Conservation (phyloP, 1,284 basidiomycete species). For the Boletus chippewaensis region DNA sequence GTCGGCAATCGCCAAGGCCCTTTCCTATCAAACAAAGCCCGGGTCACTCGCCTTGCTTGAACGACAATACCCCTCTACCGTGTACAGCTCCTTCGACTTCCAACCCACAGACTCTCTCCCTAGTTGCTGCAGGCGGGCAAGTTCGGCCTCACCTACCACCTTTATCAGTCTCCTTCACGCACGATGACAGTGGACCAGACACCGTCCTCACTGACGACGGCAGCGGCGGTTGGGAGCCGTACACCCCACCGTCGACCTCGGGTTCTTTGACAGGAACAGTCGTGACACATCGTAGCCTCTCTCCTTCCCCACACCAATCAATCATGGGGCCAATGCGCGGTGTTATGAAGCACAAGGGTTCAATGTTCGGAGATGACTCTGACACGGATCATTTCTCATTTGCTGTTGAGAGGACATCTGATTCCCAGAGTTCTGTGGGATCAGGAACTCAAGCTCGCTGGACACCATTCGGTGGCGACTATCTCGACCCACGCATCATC, state of each 20-base stretch:
- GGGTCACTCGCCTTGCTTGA: conserved; percentile 27
- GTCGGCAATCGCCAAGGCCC: conserved; percentile 25
- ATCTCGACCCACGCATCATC: conserved; percentile 28
- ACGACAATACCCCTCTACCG: conserved; percentile 19
- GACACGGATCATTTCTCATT: conserved; percentile 29
- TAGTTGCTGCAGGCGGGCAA: conserved; percentile 31
- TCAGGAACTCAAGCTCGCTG: conserved; percentile 18
- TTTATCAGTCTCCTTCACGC: conserved; percentile 27
- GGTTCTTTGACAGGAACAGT: conserved; percentile 36
- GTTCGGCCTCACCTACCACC: conserved; percentile 27
- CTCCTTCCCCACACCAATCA: conserved; percentile 17
- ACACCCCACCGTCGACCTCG: conserved; percentile 51
- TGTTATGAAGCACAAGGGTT: conserved; percentile 17
- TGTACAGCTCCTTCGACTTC: conserved; percentile 2
- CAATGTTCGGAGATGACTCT: conserved; percentile 21
- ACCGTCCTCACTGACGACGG: conserved; percentile 44
- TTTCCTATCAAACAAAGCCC: conserved; percentile 27
- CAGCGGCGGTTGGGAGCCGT: conserved; percentile 47
- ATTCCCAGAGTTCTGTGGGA: conserved; percentile 14
- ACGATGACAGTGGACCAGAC: conserved; percentile 41
- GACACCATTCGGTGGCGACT: conserved; percentile 23
- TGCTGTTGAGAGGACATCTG: conserved; percentile 14
- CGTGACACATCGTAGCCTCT: conserved; percentile 22
- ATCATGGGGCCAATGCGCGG: conserved; percentile 5
- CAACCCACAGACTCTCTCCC: conserved; percentile 22